These are phyloP conservation scores for Pharnaceum exiguum DNA, from an alignment of 148 eudicot species.

Conservation along the genomic window DNA sequence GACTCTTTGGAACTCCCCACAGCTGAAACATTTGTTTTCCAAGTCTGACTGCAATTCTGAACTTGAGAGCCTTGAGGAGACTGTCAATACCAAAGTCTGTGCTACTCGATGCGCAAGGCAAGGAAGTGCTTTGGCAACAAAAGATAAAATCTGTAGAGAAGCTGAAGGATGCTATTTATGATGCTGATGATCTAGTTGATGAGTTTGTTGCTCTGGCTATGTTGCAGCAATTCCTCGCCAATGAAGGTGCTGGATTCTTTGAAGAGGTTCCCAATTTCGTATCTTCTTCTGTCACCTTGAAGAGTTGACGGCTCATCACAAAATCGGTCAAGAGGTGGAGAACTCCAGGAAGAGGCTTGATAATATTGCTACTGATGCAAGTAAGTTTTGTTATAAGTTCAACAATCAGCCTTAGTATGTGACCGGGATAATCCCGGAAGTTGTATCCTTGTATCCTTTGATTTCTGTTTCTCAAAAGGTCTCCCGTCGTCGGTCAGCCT, in stretches of 20 bases:
- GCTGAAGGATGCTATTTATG: not conserved
- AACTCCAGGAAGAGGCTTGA: no score
- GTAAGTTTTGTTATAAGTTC: not conserved
- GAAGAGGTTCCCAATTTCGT: not conserved
- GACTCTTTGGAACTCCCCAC: no score
- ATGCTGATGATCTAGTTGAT: not conserved
- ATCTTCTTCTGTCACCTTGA: not conserved
- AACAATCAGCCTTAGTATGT: not conserved
- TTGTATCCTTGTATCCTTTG: no score
- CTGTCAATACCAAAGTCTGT: not conserved
- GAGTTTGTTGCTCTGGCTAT: not conserved
- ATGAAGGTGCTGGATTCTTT: not conserved
- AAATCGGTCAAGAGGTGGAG: no score
- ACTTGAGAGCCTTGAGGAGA: not conserved
- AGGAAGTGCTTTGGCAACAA: not conserved
- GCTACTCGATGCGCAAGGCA: not conserved
- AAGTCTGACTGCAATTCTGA: no score
- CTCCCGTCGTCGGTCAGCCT: no score
- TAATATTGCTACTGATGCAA: no score
- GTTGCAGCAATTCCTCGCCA: not conserved
- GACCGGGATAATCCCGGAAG: no score
- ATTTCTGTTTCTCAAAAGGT: no score
- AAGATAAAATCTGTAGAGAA: not conserved
- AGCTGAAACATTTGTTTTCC: no score
- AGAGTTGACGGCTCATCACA: not conserved